Base-by-base conservation (phyloP, 2,329 filamentous ascomycete species). In the Trichophyton simii region DNA sequence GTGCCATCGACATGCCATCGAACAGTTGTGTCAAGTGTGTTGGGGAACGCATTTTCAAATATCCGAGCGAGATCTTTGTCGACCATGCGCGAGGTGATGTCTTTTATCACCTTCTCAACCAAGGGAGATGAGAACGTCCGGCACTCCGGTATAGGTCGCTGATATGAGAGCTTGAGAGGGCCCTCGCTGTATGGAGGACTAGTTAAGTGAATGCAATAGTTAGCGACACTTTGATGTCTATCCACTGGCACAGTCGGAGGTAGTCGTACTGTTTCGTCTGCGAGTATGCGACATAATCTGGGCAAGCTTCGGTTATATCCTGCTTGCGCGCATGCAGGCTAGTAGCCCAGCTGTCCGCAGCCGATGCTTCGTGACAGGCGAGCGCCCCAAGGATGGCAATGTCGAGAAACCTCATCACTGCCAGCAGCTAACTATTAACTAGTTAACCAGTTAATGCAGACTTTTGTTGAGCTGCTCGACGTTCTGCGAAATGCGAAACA, bases 11-110 rank as follows among this genome's bases (percentile, higher is more conserved):
- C 86, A 71, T 96, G 91, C 81, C 92, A 96, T 68, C 88, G 85
- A 65, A 96, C 83, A 0, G 91, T 96, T 0, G 91, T 96, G 70
- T 96, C 91, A 2, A 94, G 83, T 0, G 89, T 92, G 64, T 94
- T 95, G 3, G 92, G 92, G 66, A 95, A 97, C 1, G 92, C 86
- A 71, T 99, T 99, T 72, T 95, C 90, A 71, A 99, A 99, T 9
- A 99, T 79, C 28, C 91, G 85, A 2, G 92, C 92, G 11, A 99
- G 82, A 68, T 97, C 94, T 15, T 87, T 87, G 69, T 97, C 87
- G 63, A 86, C 81, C 77, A 99, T 88, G 60, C 84, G 86, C 31
- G 83, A 80, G 4, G 87, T 94, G 66, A 99, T 80, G 67, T 96
- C 85, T 34, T 84, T 73, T 64, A 99, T 96, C 59, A 96, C 88